These are phyloP conservation scores for Penicillium taxi DNA, from an alignment of 495 filamentous ascomycete genomes.

Conservation along the genomic window DNA sequence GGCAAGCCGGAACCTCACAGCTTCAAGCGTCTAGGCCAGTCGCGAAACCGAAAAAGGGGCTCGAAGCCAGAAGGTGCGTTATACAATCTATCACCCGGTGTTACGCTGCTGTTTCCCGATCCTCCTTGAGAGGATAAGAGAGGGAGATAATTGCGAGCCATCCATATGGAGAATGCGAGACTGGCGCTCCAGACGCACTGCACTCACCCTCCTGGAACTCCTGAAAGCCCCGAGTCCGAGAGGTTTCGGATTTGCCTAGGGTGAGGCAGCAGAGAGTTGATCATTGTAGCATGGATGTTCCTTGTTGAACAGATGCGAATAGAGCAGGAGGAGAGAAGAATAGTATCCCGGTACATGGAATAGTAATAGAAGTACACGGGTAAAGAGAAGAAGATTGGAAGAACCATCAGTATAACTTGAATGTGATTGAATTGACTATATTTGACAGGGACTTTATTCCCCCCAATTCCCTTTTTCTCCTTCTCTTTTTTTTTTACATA, in stretches of 20 bases:
- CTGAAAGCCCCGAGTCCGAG: constrained; percentile 15
- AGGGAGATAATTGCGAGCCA: neutral
- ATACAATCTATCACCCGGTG: constrained; percentile 22
- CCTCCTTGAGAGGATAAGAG: constrained; percentile 1
- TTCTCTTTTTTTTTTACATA: too few species aligned
- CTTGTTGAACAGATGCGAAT: constrained; percentile 8
- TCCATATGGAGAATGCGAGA: neutral
- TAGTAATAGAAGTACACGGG: too few species aligned
- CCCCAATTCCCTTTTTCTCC: too few species aligned
- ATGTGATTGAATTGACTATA: too few species aligned
- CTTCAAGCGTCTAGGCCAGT: constrained; percentile 15
- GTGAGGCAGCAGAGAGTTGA: constrained; percentile 6
- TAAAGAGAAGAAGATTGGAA: too few species aligned
- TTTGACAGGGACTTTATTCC: too few species aligned
- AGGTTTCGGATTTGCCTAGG: constrained; percentile 14
- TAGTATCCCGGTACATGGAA: constrained; percentile 1
- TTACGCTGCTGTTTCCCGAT: constrained; percentile 23
- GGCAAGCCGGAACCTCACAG: constrained; percentile 23
- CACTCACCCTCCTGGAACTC: neutral
- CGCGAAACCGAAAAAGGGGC: constrained; percentile 16
- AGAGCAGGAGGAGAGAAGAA: constrained; percentile 1
- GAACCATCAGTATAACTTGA: too few species aligned
- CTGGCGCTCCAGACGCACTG: neutral
- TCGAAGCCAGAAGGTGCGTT: constrained; percentile 12
- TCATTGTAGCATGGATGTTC: constrained; percentile 13